Evolutionary conservation across 2,329 filamentous ascomycete species (phyloP).

Genomic region (Aspergillus brasiliensis): DNA sequence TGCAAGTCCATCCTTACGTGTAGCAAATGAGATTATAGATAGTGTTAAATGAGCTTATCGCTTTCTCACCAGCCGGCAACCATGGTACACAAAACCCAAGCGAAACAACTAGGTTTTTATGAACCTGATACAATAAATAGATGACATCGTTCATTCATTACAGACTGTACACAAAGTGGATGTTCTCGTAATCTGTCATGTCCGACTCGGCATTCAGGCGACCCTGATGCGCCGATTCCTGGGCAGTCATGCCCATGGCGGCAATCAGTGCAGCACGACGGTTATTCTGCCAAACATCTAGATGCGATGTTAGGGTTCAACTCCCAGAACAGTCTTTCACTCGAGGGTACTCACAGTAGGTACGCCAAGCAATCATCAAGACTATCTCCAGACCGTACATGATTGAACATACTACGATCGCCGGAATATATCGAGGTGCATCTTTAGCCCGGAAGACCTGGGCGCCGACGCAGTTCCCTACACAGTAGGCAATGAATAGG

Average conservation of each 20-base stretch:
- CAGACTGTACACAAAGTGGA: background rate
- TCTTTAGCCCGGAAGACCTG: background rate
- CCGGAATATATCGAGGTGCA: background rate
- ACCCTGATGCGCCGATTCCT: background rate
- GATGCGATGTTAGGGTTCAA: too few species aligned
- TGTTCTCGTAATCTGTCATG: background rate
- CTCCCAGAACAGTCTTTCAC: too few species aligned
- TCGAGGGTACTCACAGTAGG: background rate
- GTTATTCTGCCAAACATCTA: background rate
- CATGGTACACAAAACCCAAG: too few species aligned
- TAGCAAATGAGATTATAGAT: too few species aligned
- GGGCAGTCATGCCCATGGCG: background rate
- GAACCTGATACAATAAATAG: too few species aligned
- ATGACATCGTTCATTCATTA: background rate
- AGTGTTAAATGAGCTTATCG: too few species aligned
- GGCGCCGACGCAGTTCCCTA: background rate
- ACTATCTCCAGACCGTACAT: background rate
- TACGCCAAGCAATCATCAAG: background rate
- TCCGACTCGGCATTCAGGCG: background rate
- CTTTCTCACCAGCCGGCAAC: too few species aligned
- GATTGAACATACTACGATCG: background rate
- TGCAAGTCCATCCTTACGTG: too few species aligned
- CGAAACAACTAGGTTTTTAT: too few species aligned
- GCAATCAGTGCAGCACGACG: background rate
- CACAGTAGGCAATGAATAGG: background rate